These are phyloP conservation scores for Didymella segeticola DNA, from an alignment of 2,329 filamentous ascomycete genomes.

Conservation along the genomic window DNA sequence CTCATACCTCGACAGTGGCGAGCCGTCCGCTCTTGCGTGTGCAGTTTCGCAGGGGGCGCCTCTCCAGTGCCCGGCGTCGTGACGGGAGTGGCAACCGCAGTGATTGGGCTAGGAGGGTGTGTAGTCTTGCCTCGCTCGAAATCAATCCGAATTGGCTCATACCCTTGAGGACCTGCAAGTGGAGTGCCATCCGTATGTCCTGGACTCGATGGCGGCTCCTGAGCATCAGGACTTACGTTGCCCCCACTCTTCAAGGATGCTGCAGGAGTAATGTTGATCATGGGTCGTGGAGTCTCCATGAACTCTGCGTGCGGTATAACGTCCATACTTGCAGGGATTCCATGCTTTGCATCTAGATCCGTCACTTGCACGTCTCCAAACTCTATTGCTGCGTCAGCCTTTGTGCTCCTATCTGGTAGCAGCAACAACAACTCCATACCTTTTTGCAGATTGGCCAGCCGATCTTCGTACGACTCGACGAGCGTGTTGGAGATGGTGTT, in stretches of 20 bases:
- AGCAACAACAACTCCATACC: constrained; percentile 5
- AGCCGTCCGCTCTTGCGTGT: constrained; percentile 4
- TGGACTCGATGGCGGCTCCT: constrained; percentile 3
- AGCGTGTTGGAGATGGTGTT: constrained; percentile 37
- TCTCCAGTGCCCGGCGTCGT: not conserved
- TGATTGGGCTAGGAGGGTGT: constrained; percentile 1
- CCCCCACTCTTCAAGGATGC: not conserved
- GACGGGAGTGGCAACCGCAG: constrained; percentile 1
- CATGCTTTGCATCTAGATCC: constrained; percentile 25
- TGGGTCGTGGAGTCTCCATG: not conserved
- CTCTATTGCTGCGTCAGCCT: constrained; percentile 7
- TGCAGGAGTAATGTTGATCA: not conserved
- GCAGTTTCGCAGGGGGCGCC: not conserved
- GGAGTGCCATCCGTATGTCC: not conserved
- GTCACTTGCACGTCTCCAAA: constrained; percentile 31
- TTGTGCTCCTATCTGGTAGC: not conserved
- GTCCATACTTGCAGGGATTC: not conserved
- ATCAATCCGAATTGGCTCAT: not conserved
- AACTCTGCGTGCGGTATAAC: constrained; percentile 11
- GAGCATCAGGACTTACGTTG: not conserved
- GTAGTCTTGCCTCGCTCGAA: not conserved
- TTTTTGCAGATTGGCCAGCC: constrained; percentile 34
- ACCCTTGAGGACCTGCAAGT: not conserved
- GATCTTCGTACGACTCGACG: constrained; percentile 35
- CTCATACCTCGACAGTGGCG: constrained; percentile 11